Conservation (phyloP, 2,329 filamentous ascomycete species). For the Lecanoromycetidae sp. region DNA sequence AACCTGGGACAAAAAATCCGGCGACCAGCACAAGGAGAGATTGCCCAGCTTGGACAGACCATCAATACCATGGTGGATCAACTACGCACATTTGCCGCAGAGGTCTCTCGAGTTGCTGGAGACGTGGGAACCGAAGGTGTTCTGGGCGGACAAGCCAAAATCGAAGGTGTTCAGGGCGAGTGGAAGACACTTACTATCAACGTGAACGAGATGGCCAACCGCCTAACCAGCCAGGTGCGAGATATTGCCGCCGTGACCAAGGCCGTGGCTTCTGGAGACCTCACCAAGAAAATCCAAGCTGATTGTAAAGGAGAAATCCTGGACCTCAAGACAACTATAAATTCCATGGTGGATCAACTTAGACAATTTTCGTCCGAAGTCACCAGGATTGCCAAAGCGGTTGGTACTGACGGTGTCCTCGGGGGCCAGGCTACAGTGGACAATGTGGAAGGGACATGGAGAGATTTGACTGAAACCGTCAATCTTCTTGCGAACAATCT, state of each 20-base stretch:
- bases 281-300: slow-evolving; percentile 93
- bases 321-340: slow-evolving; percentile 95
- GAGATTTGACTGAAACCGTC: slow-evolving; percentile 86
- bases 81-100: slow-evolving; percentile 68
- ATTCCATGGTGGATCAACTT: slow-evolving; percentile 96
- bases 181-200: slow-evolving; percentile 81
- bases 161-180: slow-evolving; percentile 74
- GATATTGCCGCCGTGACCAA: slow-evolving; percentile 78
- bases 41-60: slow-evolving; percentile 69
- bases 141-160: slow-evolving; percentile 68
- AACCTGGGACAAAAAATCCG: slow-evolving; percentile 78
- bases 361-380: slow-evolving; percentile 96
- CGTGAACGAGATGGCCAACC: slow-evolving; percentile 80
- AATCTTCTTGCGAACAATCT: slow-evolving; percentile 99
- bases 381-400: slow-evolving; percentile 88
- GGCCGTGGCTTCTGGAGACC: slow-evolving; percentile 65
- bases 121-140: slow-evolving; percentile 79
- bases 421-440: slow-evolving; percentile 93
- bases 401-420: slow-evolving; percentile 87
- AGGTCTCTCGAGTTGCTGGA: slow-evolving; percentile 70
- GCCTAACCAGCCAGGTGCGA: slow-evolving; percentile 76
- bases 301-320: slow-evolving; percentile 85
- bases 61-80: slow-evolving; percentile 88
- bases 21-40: slow-evolving; percentile 67
- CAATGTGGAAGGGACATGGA: slow-evolving; percentile 95